Base-by-base conservation (phyloP, 768 basidiomycete genomes). In the Phlebiopsis gigantea region DNA sequence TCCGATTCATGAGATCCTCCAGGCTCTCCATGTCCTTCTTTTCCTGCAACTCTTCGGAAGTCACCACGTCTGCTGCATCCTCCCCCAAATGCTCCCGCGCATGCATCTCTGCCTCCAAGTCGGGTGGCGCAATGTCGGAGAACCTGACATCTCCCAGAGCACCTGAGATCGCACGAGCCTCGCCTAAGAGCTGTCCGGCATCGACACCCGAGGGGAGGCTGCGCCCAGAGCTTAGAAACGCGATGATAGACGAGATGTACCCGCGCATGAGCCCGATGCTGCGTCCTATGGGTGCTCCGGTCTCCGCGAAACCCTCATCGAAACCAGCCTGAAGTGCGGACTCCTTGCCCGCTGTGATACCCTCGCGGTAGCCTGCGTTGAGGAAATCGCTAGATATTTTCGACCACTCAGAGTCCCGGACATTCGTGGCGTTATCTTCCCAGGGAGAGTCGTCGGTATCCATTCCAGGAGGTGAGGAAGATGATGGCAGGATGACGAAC, bases 361-460 rank as follows among this genome's bases (percentile, higher is more conserved):
- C 96, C 72, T 98, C 95, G n/a, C 96, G 84, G 66, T 98, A 98
- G 1, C 96, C 96, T 17, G 84, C 84, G 96, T 86, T 89, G 19
- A 83, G 85, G 68, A 90, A 91, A 31, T 83, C 80, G 1, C 77
- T 76, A 0, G 86, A 80, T 53, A 91, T 76, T 61, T 77, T 86
- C 15, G 74, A 67, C 89, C 88, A 90, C 65, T 90, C 87, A 2
- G 74, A 69, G 25, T 87, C 79, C 48, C 50, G 69, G 60, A 58
- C 65, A 61, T 42, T 64, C 57, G 48, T 69, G 64, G 17, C 75
- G 43, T 73, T 68, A 58, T 83, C 80, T 57, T 81, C 80, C 87
- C 87, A 88, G 9, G 81, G 81, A 4, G 81, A 80, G 60, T 85
- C 80, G 47, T 57, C 55, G 22, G 34, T 24, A 25, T 57, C 56